phyloP scores from a whole-genome alignment of 768 basidiomycete species.

The Pleurotus djamor region DNA sequence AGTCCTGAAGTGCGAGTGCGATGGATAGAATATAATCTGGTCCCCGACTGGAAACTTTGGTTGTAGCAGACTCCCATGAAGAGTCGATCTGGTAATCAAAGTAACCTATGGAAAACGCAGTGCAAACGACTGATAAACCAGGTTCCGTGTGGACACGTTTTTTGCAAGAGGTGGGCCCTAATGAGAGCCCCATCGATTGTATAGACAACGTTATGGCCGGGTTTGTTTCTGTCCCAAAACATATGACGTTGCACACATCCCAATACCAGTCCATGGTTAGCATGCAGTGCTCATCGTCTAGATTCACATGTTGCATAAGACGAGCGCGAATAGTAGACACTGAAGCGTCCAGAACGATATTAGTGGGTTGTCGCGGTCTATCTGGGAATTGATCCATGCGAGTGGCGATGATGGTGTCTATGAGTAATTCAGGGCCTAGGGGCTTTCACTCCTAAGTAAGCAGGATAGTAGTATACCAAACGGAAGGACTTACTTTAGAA shows the following conservation, averaged over 20 bases:
- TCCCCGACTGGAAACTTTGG: constrained; percentile 36
- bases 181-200: constrained; percentile 17
- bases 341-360: constrained; percentile 36
- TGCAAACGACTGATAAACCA: background rate
- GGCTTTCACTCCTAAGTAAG: constrained; percentile 18
- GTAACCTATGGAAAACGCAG: background rate
- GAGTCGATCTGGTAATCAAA: constrained; percentile 10
- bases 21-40: constrained; percentile 38
- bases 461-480: background rate
- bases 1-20: constrained; percentile 23
- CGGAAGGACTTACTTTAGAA: constrained; percentile 34
- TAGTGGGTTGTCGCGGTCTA: constrained; percentile 11
- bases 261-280: constrained; percentile 15
- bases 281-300: constrained; percentile 27
- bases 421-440: constrained; percentile 29
- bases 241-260: background rate
- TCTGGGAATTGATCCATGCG: constrained; percentile 32
- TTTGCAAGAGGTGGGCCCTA: constrained; percentile 9
- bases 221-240: background rate
- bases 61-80: constrained; percentile 15
- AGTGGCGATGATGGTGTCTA: constrained; percentile 41
- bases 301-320: constrained; percentile 45
- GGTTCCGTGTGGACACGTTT: background rate
- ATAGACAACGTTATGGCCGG: constrained; percentile 28
- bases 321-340: constrained; percentile 38